These are phyloP conservation scores for Diaporthe helianthi DNA, from an alignment of 2,329 filamentous ascomycete species.

Conservation along the genomic window DNA sequence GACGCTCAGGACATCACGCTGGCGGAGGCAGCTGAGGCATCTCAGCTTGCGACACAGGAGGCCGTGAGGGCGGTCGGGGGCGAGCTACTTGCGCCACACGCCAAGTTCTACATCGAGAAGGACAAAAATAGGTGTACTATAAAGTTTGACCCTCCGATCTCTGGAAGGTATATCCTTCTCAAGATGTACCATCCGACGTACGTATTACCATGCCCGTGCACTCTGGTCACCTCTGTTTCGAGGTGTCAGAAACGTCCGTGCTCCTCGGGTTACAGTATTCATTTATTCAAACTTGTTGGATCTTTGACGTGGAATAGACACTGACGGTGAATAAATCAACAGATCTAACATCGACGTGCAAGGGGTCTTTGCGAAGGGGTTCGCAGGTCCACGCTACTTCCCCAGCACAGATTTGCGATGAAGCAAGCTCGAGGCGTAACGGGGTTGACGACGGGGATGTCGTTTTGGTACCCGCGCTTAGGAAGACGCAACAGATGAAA, in stretches of 20 bases:
- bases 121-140: slow-evolving; percentile 87
- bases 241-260: too few species aligned
- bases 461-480: too few species aligned
- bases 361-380: slow-evolving; percentile 82
- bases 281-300: not conserved
- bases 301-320: not conserved
- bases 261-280: too few species aligned
- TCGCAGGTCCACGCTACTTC: slow-evolving; percentile 84
- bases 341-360: slow-evolving; percentile 76
- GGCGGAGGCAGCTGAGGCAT: slow-evolving; percentile 53
- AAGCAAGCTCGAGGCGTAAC: slow-evolving; percentile 31
- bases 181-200: slow-evolving; percentile 74
- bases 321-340: slow-evolving; percentile 52
- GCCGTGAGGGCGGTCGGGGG: slow-evolving; percentile 63
- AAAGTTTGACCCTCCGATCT: slow-evolving; percentile 82
- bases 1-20: slow-evolving; percentile 43
- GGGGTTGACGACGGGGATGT: not conserved
- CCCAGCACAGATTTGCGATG: slow-evolving; percentile 70
- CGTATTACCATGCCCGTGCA: slow-evolving; percentile 40
- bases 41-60: slow-evolving; percentile 62
- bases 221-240: not conserved
- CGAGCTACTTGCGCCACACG: slow-evolving; percentile 73
- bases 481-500: not conserved
- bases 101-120: slow-evolving; percentile 82
- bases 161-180: slow-evolving; percentile 82